phyloP scores from a whole-genome alignment of 306 rosid species.

The Quercus alba region DNA sequence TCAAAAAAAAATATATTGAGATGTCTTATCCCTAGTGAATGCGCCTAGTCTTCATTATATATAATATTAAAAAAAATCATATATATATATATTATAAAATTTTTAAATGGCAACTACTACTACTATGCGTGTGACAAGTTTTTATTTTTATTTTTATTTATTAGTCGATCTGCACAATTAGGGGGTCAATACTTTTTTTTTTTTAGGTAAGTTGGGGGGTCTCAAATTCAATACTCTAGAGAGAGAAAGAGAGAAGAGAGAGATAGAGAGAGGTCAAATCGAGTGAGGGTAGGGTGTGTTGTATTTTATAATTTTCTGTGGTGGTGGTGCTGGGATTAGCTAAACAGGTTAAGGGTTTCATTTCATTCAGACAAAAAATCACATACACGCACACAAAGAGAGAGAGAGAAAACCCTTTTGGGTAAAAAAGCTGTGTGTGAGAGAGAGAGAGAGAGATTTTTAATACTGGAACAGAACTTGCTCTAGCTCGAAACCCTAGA shows the following conservation, averaged over 20 bases:
- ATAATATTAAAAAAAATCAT: too few relatives aligned
- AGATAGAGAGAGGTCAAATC: conserved; percentile 65
- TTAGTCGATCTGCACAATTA: not conserved
- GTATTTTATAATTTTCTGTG: conserved; percentile 40
- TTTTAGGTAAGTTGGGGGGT: conserved; percentile 1
- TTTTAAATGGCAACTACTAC: too few relatives aligned
- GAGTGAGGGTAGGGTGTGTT: conserved; percentile 67
- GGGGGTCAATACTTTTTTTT: not conserved
- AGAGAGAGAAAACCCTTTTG: not conserved
- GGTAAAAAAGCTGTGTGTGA: too few relatives aligned
- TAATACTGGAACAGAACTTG: conserved; percentile 38
- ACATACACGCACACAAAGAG: not conserved
- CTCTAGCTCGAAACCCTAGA: conserved; percentile 35
- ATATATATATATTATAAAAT: too few relatives aligned
- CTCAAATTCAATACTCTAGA: conserved; percentile 15
- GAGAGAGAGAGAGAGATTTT: not conserved
- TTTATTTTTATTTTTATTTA: not conserved
- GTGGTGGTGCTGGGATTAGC: conserved; percentile 57
- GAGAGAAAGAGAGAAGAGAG: conserved; percentile 23
- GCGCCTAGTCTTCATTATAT: too few relatives aligned
- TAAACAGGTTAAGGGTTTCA: conserved; percentile 24
- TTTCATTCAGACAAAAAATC: conserved; percentile 42
- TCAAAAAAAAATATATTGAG: too few relatives aligned
- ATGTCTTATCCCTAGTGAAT: too few relatives aligned
- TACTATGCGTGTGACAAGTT: not conserved